Evolutionary conservation across 768 basidiomycete species (phyloP).

Genomic region (Suillus clintonianus): DNA sequence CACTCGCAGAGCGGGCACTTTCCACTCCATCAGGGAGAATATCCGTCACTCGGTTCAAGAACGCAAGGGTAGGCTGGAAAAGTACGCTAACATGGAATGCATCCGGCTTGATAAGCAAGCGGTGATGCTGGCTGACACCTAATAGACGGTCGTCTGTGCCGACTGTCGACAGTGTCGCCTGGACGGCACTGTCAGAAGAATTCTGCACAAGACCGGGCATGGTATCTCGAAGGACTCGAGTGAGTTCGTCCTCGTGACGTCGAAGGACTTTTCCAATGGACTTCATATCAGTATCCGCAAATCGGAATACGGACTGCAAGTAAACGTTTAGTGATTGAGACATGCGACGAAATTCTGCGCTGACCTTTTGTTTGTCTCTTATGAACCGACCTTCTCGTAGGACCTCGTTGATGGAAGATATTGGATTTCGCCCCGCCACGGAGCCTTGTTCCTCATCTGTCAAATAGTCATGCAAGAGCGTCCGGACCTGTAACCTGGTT

Average conservation of each 20-base stretch:
- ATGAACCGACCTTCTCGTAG: slow-evolving; percentile 79
- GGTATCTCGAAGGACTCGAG: slow-evolving; percentile 79
- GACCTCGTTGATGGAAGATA: slow-evolving; percentile 92
- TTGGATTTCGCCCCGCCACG: slow-evolving; percentile 79
- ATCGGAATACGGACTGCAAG: slow-evolving; percentile 80
- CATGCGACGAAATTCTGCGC: neutral
- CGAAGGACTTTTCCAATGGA: slow-evolving; percentile 65
- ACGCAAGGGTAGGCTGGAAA: slow-evolving; percentile 92
- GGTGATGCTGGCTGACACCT: slow-evolving; percentile 77
- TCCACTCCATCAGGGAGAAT: slow-evolving; percentile 75
- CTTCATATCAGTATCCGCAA: slow-evolving; percentile 87
- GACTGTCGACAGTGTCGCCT: slow-evolving; percentile 56
- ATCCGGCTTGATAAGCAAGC: slow-evolving; percentile 83
- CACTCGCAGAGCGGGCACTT: slow-evolving; percentile 62
- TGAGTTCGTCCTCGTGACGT: slow-evolving; percentile 82
- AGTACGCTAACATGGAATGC: slow-evolving; percentile 93
- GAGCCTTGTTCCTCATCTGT: slow-evolving; percentile 88
- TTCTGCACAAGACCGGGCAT: slow-evolving; percentile 92
- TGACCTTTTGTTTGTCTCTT: slow-evolving; percentile 80
- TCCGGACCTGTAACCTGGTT: slow-evolving; percentile 63
- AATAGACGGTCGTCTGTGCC: slow-evolving; percentile 75
- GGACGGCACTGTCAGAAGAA: slow-evolving; percentile 60
- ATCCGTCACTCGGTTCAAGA: slow-evolving; percentile 71
- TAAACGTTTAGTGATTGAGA: neutral
- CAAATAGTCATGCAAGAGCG: slow-evolving; percentile 84